phyloP scores from a whole-genome alignment of 305 asterid species.

The Solanum hybrid region DNA sequence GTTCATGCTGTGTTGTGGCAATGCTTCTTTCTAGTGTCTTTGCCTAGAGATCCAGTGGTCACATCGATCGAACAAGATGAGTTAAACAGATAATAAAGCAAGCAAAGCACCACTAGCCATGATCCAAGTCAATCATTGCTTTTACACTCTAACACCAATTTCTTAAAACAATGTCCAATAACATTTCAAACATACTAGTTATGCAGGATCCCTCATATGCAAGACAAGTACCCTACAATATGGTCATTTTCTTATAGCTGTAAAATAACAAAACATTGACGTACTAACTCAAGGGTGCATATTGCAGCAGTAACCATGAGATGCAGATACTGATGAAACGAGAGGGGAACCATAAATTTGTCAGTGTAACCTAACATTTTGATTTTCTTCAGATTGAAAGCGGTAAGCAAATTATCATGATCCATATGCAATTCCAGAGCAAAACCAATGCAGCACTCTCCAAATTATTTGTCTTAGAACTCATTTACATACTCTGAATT shows the following conservation, averaged over 20 bases:
- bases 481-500: not conserved
- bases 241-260: not conserved
- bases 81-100: not conserved
- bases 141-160: not conserved
- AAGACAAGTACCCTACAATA: not conserved
- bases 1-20: slow-evolving; percentile 47
- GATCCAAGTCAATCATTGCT: not conserved
- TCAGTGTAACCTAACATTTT: not conserved
- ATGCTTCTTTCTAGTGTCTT: slow-evolving; percentile 66
- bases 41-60: slow-evolving; percentile 33
- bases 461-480: not conserved
- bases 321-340: not conserved
- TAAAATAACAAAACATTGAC: not conserved
- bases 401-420: not conserved
- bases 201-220: not conserved
- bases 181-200: not conserved
- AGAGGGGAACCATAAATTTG: not conserved
- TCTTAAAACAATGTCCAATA: not conserved
- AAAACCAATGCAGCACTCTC: not conserved
- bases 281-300: not conserved
- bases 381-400: not conserved
- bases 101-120: not conserved
- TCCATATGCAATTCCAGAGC: not conserved
- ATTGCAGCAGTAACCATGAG: not conserved
- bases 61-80: not conserved